Percentiles rank a stretch among this genome's conserved stretches.
These are phyloP conservation scores for Lactarius sp. DNA, from an alignment of 768 basidiomycete genomes.

Conservation along the genomic window DNA sequence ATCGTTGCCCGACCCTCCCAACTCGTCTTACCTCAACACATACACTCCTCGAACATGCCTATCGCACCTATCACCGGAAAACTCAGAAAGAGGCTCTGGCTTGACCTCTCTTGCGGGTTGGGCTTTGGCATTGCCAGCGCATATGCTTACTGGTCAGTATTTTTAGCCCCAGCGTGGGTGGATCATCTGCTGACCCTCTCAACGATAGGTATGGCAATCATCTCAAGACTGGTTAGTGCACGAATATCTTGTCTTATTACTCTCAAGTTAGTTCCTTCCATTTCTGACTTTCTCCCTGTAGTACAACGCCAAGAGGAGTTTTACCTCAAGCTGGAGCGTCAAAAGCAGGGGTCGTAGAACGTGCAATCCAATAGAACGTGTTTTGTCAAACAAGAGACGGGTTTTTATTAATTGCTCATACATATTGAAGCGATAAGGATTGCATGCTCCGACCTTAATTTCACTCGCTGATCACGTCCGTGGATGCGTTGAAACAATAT, in stretches of 20 bases:
- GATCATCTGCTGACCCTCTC: conserved; percentile 28
- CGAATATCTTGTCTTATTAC: not conserved
- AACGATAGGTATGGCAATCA: conserved; percentile 73
- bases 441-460: not conserved
- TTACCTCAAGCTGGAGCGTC: conserved; percentile 80
- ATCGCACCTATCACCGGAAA: conserved; percentile 91
- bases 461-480: not conserved
- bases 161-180: conserved; percentile 24
- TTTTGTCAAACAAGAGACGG: conserved; percentile 4
- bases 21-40: not conserved
- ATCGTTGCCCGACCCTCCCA: not conserved
- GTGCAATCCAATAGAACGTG: conserved; percentile 17
- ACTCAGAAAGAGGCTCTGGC: conserved; percentile 89
- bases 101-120: conserved; percentile 69
- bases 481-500: not conserved
- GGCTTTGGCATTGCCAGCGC: conserved; percentile 72
- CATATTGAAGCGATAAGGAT: not conserved
- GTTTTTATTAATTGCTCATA: not conserved
- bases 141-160: conserved; percentile 79
- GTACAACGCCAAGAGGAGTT: conserved; percentile 80
- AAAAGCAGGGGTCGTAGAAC: conserved; percentile 33
- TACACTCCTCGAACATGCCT: conserved; percentile 47
- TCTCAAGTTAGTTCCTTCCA: not conserved
- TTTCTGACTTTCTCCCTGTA: conserved; percentile 31
- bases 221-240: conserved; percentile 61